Conservation (phyloP, 257 asterid genomes). For the Asclepias syriaca region DNA sequence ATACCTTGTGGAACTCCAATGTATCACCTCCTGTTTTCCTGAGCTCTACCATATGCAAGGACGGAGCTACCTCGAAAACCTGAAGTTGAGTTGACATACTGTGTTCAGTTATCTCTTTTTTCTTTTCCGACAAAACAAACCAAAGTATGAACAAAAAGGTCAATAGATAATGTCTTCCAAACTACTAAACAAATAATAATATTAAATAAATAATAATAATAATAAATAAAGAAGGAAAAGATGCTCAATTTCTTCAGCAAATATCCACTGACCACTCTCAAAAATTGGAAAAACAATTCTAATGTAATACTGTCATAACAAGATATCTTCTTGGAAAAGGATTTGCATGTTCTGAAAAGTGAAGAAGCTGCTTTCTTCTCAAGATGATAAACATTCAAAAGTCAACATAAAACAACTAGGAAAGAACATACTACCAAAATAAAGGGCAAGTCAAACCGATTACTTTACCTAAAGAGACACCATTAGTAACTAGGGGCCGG, state of each 20-base stretch:
- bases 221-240: background rate
- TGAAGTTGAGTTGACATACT: conserved; percentile 13
- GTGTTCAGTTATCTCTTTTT: background rate
- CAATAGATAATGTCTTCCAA: background rate
- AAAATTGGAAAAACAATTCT: background rate
- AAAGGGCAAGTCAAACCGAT: background rate
- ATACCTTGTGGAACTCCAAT: conserved; percentile 78
- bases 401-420: background rate
- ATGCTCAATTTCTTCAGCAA: background rate
- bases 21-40: conserved; percentile 81
- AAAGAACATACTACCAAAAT: background rate
- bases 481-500: background rate
- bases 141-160: background rate
- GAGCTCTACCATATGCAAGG: conserved; percentile 78
- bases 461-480: background rate
- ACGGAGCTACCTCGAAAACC: conserved; percentile 91
- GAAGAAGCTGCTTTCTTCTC: background rate
- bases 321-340: background rate
- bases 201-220: background rate
- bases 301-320: background rate
- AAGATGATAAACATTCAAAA: background rate
- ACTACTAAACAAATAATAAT: background rate
- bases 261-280: background rate
- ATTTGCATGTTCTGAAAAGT: too few species aligned
- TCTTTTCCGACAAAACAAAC: background rate